Base-by-base conservation (phyloP, 1,284 basidiomycete genomes). In the Tilletia caries region DNA sequence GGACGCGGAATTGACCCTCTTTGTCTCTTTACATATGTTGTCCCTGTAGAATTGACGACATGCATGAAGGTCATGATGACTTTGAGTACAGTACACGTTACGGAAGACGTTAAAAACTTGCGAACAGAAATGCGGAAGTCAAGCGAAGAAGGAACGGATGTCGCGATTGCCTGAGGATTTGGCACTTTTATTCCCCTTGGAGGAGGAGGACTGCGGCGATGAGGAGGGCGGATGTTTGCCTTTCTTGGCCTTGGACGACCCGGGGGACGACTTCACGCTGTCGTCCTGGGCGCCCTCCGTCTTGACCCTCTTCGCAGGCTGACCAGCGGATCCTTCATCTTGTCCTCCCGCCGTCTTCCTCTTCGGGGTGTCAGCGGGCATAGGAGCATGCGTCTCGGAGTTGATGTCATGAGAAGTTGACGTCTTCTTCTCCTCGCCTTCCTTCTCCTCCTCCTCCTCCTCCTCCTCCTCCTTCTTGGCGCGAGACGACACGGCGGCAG, bases 391-490 rank as follows among this genome's bases (percentile, higher is more conserved):
- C 18, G 58, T 62, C 58, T 62, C 58, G 32, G 27, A 32, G 6
- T 62, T 62, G 6, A 23, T 29, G 23, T 62, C 58, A 27, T 8
- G 32, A 12, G 58, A 62, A 12, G 18, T 10, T 58, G 52, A 3
- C 20, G 25, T 73, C 75, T 23, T 79, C 72, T 8, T 34, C 70
- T 62, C 66, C 52, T 44, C 48, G 64, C 46, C 69, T 64, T 64
- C 29, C 37, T 29, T 20, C 37, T 6, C 37, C 37, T 10, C 37
- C 8, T 10, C 37, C 37, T 41, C 37, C 37, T 1, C 15, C 37
- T 41, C 37, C 1, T 41, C 37, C 37, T 41, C 37, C 48, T 70
- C 52, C 27, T 77, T 67, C 46, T 71, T 68, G 52, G 5, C 37
- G 1, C 10, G 10, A 6, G 37, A 41, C 37, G 37, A 15, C 15